phyloP scores from a whole-genome alignment of 352 stramenopile genomes.

The Phytophthora europaea region DNA sequence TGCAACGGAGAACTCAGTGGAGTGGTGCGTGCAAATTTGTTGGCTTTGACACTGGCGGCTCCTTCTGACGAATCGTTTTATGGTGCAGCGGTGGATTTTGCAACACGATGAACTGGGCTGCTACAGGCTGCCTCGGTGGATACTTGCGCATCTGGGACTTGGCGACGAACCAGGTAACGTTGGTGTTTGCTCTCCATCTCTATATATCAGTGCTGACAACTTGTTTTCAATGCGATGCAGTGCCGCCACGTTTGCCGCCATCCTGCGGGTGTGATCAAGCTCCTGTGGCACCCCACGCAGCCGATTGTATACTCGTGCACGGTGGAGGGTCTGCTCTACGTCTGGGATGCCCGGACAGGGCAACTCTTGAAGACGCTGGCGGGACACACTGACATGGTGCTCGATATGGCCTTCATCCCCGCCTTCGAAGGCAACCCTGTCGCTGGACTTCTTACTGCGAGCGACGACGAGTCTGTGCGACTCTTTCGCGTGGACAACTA shows the following conservation, averaged over 20 bases:
- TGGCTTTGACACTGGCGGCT: neutral
- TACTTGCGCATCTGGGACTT: constrained; percentile 98
- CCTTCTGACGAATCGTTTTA: constrained; percentile 15
- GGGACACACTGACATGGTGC: constrained; percentile 93
- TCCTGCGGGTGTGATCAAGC: constrained; percentile 91
- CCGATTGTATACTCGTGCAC: constrained; percentile 91
- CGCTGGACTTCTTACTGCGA: constrained; percentile 75
- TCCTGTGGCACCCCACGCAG: constrained; percentile 91
- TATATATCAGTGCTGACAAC: constrained; percentile 9
- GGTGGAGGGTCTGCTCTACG: constrained; percentile 91
- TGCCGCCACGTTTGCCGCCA: constrained; percentile 91
- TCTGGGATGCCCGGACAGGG: constrained; percentile 93
- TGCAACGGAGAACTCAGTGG: constrained; percentile 85
- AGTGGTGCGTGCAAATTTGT: constrained; percentile 65
- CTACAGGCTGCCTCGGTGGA: constrained; percentile 95
- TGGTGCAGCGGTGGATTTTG: constrained; percentile 92
- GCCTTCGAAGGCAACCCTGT: constrained; percentile 51
- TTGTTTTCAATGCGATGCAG: constrained; percentile 32
- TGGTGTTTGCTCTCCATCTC: neutral
- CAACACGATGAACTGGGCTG: constrained; percentile 95
- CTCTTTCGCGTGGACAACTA: constrained; percentile 77
- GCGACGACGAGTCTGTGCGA: constrained; percentile 87
- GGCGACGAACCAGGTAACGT: constrained; percentile 74
- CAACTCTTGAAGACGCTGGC: constrained; percentile 79
- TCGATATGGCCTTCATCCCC: constrained; percentile 89